Conservation (phyloP, 2,329 filamentous ascomycete species). For the Penicillium psychrosexuale region DNA sequence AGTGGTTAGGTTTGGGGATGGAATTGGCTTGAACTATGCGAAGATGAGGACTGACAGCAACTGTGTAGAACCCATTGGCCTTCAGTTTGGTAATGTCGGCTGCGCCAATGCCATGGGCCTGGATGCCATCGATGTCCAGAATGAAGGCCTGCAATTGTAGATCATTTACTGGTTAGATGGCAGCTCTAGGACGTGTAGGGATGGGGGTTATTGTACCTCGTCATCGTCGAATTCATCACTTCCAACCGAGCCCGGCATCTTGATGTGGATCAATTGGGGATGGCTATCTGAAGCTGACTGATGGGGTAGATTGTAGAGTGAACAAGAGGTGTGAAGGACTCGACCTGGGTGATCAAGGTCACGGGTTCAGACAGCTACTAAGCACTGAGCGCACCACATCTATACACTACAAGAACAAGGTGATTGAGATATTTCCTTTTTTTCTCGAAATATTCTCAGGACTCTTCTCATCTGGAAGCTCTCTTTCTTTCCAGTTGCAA, state of each 20-base stretch:
- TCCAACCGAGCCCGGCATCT: slow-evolving; percentile 53
- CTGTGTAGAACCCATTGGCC: slow-evolving; percentile 60
- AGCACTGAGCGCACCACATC: neutral
- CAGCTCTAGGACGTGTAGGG: neutral
- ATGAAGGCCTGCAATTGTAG: slow-evolving; percentile 51
- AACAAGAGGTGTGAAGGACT: neutral
- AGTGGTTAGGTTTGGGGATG: neutral
- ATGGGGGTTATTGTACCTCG: slow-evolving; percentile 40
- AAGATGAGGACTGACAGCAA: slow-evolving; percentile 49
- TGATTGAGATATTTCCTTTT: slow-evolving; percentile 23
- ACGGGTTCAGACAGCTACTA: slow-evolving; percentile 1
- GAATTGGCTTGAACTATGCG: neutral
- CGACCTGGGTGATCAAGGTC: neutral
- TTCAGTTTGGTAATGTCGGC: slow-evolving; percentile 66
- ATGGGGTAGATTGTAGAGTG: neutral
- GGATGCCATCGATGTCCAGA: slow-evolving; percentile 64
- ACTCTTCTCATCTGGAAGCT: slow-evolving; percentile 19
- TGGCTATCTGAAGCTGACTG: neutral
- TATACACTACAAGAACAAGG: neutral
- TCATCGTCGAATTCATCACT: slow-evolving; percentile 52
- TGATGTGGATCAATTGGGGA: slow-evolving; percentile 9
- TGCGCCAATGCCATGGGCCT: slow-evolving; percentile 63
- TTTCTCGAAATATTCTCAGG: slow-evolving; percentile 23
- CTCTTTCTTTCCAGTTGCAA: slow-evolving; percentile 17
- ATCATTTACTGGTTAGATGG: neutral